Percentiles rank a stretch among this genome's conserved stretches.
Evolutionary conservation across 371 early-diverging fungal genomes (phyloP).

Genomic region (Batkoa obscura): DNA sequence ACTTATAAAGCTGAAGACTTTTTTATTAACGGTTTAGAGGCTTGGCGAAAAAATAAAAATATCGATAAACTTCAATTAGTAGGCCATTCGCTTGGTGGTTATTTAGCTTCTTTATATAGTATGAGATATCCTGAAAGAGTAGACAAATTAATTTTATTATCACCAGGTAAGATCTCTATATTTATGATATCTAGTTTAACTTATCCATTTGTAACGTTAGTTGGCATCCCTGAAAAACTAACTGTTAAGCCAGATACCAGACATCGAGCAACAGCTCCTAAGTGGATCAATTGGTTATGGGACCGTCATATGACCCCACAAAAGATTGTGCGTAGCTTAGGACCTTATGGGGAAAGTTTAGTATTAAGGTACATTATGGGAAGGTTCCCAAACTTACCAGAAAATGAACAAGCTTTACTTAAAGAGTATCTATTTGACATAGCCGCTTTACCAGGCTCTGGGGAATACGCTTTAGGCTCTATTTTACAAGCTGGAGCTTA

Average conservation of each 20-base stretch:
- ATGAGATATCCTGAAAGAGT: constrained; percentile 71
- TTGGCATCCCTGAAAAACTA: constrained; percentile 34
- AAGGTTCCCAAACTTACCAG: constrained; percentile 41
- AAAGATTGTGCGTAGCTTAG: constrained; percentile 50
- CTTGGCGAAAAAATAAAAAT: constrained; percentile 60
- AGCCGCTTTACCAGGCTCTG: constrained; percentile 48
- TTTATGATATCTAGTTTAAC: neutral
- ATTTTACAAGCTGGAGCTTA: constrained; percentile 61
- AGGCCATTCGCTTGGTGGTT: constrained; percentile 79
- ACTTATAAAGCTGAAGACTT: constrained; percentile 43
- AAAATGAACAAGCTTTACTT: constrained; percentile 25
- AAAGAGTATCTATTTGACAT: constrained; percentile 47
- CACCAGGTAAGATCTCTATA: constrained; percentile 34
- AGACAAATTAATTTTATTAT: constrained; percentile 68
- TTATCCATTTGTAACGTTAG: constrained; percentile 12
- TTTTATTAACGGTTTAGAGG: constrained; percentile 80
- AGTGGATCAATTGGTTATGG: constrained; percentile 22
- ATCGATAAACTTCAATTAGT: constrained; percentile 64
- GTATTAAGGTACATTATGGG: constrained; percentile 43
- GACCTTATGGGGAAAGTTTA: constrained; percentile 59
- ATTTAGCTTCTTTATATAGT: constrained; percentile 69
- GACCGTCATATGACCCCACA: constrained; percentile 72
- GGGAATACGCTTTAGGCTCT: constrained; percentile 56
- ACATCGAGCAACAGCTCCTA: constrained; percentile 19
- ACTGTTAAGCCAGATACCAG: too few species aligned